Base-by-base conservation (phyloP, 2,329 filamentous ascomycete species). In the Colletotrichum echinochloae region DNA sequence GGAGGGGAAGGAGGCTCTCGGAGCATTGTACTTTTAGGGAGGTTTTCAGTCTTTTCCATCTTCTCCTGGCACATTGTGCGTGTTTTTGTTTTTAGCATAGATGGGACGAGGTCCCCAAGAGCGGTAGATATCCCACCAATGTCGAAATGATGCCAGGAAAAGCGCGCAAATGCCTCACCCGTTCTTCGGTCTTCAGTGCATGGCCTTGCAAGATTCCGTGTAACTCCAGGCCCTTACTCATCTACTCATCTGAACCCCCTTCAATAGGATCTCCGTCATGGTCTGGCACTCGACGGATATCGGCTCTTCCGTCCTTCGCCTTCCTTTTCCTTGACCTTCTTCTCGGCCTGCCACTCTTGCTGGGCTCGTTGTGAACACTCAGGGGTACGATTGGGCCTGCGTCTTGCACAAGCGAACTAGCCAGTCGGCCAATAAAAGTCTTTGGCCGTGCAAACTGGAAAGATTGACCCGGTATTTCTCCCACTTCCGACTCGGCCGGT, bases 231-330 rank as follows among this genome's bases (percentile, higher is more conserved):
- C 9, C 20, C 18, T 30, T 28, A 37, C 30, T 55, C 65, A 26
- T 71, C 62, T 28, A 37, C 30, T 55, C 65, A 26, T 71, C 62
- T 65, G 59, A 73, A 9, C 39, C 60, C 7, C 48, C 70, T n/a
- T 72, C 72, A 18, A 73, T 73, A 1, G 70, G 72, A 23, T 73
- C 72, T 4, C 65, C 66, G 11, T 71, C 48, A 14, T 73, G 65
- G 26, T 73, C 54, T 2, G 66, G 70, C 18, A 73, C 23, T 14
- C 52, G 66, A 12, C 66, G 55, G 8, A 73, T 73, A 16, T 70
- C 52, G 14, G 66, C 60, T 23, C 72, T 55, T 8, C 70, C 70
- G 37, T 72, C 66, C 23, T 52, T 64, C 14, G 60, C 39, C 37
- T 56, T 71, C 20, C 54, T 57, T 35, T 33, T 55, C n/a, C 37